Evolutionary conservation across 1,139 yeast genomes (phyloP), one percentile per base, ranked within the genome.

Genomic region (Sugiyamaella grinbergsii): DNA sequence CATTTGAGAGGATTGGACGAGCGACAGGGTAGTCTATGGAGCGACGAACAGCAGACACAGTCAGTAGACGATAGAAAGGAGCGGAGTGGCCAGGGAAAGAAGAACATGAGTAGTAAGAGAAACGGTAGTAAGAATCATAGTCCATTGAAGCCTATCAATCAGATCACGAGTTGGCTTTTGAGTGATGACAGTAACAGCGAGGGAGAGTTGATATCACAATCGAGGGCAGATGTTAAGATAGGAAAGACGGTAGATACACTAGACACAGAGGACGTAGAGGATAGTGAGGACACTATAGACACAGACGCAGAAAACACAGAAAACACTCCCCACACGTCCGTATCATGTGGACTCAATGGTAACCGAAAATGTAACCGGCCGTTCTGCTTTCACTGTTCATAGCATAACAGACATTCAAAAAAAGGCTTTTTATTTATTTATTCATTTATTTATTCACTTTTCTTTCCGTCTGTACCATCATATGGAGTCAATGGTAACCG

Each of bases 1-100:
- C 93, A 85, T 64, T 58, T 85, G 22, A 67, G 76, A 48, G 75
- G 80, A 2, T 58, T 79, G 43, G 57, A 57, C 22, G 66, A 54
- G 4, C 16, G 13, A 1, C 4, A 19, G 4, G 33, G 39, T 5
- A 39, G 39, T 22, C 5, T 46, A 23, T 46, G 49, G 43, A 16
- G 10, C 11, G 44, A 38, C 11, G 47, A 26, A 33, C 11, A 26
- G 29, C 11, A 26, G 8, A 26, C n/a, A n/a, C n/a, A n/a, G n/a
- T n/a, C n/a, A 26, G 29, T 26, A 8, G 10, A 26, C 11, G 29
- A 11, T 8, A 26, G 29, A 26, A 26, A 26, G 29, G 11, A 8
- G 29, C 13, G 10, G 13, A 8, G 33, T 11, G 33, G 13, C 10
- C 10, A 8, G 22, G 23, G 7, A 23, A 26, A 18, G 22, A 31